Base-by-base conservation (phyloP, 1,284 basidiomycete genomes). In the Volvariella surrecta region DNA sequence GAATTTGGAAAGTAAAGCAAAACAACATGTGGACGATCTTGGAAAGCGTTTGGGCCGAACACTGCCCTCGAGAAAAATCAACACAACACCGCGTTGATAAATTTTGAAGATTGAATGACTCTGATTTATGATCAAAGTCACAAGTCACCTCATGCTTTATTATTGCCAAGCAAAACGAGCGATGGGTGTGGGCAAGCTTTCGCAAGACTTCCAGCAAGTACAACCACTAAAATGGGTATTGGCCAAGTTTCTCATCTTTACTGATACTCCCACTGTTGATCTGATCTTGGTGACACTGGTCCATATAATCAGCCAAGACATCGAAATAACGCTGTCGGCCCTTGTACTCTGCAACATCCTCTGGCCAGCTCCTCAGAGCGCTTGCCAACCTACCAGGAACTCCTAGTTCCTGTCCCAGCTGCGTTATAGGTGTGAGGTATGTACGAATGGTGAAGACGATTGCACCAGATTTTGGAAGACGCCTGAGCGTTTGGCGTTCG, bases 361-460 rank as follows among this genome's bases (percentile, higher is more conserved):
- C 69, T 1, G 79, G 74, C 84, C 84, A 87, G 52, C 74, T 76
- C 48, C 77, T 60, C 37, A 89, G 64, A 2, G 83, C 82, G 45
- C 71, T 75, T 9, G 79, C 83, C 54, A 89, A 57, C 24, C 87
- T 66, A 39, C 72, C 80, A 0, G 82, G 75, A 4, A 84, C 73
- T 1, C 82, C 84, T 11, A 63, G 66, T 55, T 89, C 86, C 43
- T 64, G 54, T 20, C 62, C 76, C 1, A 90, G 58, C 37, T 74
- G 68, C 31, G 67, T 69, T 7, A 89, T 58, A 3, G 74, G 73
- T n/a, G 74, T 75, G 46, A 82, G 52, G 58, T 89, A 86, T 30
- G 82, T 83, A 13, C 83, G 70, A 52, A 89, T 83, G 32, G 80
- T 83, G 57, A 90, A 90, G n/a, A 83, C 66, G 34, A 89, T 69